These are phyloP conservation scores for Reticulascus tulasneorum DNA, from an alignment of 2,329 filamentous ascomycete genomes.

Conservation along the genomic window DNA sequence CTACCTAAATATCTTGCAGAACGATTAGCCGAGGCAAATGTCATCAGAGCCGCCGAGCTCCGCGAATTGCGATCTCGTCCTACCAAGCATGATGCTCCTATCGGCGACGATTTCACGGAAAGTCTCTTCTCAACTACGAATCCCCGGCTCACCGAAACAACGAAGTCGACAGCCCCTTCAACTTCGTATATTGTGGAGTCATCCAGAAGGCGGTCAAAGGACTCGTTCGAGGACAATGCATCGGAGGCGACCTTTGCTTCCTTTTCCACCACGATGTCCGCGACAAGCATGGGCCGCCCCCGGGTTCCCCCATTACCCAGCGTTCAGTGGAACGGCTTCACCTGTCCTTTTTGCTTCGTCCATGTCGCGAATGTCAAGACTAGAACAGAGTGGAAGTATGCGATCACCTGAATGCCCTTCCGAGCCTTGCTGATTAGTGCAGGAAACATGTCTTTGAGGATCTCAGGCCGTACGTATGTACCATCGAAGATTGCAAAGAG, in stretches of 20 bases:
- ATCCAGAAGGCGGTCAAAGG: background rate
- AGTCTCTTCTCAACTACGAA: constrained; percentile 1
- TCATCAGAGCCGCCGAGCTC: background rate
- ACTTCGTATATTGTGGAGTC: background rate
- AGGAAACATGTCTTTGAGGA: background rate
- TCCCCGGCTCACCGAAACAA: background rate
- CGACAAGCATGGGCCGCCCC: constrained; percentile 1
- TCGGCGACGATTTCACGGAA: background rate
- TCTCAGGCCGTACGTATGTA: background rate
- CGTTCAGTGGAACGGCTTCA: background rate
- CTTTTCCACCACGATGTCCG: constrained; percentile 1
- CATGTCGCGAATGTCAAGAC: background rate
- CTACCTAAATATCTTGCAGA: constrained; percentile 6
- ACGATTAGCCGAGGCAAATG: constrained; percentile 5
- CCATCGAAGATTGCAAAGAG: background rate
- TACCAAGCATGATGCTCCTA: background rate
- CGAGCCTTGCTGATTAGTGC: background rate
- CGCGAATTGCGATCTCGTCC: background rate
- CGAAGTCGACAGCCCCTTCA: background rate
- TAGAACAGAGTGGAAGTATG: background rate
- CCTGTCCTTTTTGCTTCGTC: background rate
- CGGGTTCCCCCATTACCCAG: constrained; percentile 3
- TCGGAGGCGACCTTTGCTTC: constrained; percentile 7
- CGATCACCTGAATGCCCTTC: background rate
- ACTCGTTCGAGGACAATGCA: background rate